A percentile compares a stretch with the other conserved stretches of the same genome.
These are phyloP conservation scores for Dendrobium officinale DNA, from an alignment of 106 monocot genomes.

Conservation along the genomic window DNA sequence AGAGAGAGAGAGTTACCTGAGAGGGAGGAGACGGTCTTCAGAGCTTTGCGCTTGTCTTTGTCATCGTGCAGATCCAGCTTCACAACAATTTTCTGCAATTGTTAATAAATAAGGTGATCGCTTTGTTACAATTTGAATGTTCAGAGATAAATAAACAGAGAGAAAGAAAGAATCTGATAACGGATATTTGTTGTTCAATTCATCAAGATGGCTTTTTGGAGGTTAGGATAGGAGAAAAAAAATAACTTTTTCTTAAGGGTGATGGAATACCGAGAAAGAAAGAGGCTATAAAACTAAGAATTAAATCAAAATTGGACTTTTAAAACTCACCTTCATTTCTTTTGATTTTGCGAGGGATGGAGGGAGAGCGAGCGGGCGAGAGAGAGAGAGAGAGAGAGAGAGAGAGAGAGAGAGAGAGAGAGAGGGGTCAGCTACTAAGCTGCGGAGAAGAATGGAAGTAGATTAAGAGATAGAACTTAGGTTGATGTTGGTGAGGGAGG, in stretches of 20 bases:
- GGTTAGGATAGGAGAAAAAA: background rate
- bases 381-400: background rate
- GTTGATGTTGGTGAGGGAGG: background rate
- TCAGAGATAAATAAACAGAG: background rate
- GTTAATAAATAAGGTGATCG: background rate
- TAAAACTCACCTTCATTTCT: conserved; percentile 10
- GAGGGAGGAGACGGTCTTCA: conserved; percentile 9
- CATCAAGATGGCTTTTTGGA: background rate
- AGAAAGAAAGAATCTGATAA: no score
- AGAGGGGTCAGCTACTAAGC: background rate
- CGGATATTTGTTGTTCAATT: background rate
- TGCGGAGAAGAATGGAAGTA: background rate
- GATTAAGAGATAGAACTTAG: background rate
- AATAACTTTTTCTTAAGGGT: background rate
- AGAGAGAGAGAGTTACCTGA: background rate
- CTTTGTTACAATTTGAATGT: background rate
- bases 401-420: background rate
- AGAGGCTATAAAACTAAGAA: background rate
- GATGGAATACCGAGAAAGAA: background rate
- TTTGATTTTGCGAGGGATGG: background rate
- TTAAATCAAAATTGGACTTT: background rate
- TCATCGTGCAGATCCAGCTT: conserved; percentile 13
- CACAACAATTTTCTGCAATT: conserved; percentile 12
- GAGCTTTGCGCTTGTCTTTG: conserved; percentile 14
- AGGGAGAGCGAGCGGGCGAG: background rate